phyloP scores from a whole-genome alignment of 2,329 filamentous ascomycete genomes.

The Botrytis cinerea region DNA sequence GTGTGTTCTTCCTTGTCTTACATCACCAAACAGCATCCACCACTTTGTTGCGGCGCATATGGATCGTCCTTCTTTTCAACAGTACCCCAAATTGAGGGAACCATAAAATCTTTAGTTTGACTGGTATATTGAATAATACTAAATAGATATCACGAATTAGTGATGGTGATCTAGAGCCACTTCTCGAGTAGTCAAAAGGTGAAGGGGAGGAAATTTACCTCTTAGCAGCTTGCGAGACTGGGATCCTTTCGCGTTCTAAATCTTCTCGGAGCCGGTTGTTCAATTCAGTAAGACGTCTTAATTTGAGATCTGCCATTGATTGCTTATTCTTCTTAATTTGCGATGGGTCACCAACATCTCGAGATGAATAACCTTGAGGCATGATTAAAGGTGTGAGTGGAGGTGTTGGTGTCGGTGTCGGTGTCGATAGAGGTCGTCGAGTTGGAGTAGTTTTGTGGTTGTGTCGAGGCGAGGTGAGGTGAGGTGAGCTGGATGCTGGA shows the following conservation, averaged over 20 bases:
- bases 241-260: constrained; percentile 90
- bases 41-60: constrained; percentile 93
- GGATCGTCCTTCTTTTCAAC: constrained; percentile 96
- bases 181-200: neutral
- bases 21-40: constrained; percentile 93
- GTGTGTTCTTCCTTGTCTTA: constrained; percentile 47
- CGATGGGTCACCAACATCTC: constrained; percentile 66
- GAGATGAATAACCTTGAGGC: constrained; percentile 68
- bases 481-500: neutral
- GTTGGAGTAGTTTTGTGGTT: neutral
- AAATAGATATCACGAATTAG: constrained; percentile 20
- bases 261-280: constrained; percentile 96
- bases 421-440: neutral
- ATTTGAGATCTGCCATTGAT: constrained; percentile 98
- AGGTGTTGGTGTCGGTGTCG: neutral
- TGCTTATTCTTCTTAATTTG: constrained; percentile 92
- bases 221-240: constrained; percentile 88
- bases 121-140: constrained; percentile 99
- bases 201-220: constrained; percentile 57
- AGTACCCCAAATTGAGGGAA: constrained; percentile 89
- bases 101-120: constrained; percentile 98
- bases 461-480: neutral
- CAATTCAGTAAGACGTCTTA: constrained; percentile 92
- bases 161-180: constrained; percentile 19
- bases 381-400: constrained; percentile 36